phyloP scores from a whole-genome alignment of 2,329 filamentous ascomycete genomes.

The Aspergillus sclerotialis region DNA sequence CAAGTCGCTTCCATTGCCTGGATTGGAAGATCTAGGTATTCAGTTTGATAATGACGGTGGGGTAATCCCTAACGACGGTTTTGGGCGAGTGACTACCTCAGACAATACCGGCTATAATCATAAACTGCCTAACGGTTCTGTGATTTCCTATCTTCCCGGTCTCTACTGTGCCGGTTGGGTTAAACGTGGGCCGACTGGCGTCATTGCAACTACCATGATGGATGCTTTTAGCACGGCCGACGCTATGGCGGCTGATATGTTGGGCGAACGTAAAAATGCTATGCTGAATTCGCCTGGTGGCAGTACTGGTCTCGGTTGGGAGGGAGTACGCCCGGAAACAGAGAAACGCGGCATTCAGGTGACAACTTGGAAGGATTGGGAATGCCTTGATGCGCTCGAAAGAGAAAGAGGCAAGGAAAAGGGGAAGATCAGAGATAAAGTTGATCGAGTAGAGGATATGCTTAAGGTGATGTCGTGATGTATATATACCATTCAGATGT shows the following conservation, averaged over 20 bases:
- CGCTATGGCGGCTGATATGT: constrained; percentile 73
- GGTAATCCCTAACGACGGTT: constrained; percentile 73
- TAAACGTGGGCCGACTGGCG: constrained; percentile 86
- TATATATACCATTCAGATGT: constrained; percentile 2
- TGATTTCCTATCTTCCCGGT: constrained; percentile 54
- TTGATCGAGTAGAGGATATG: constrained; percentile 53
- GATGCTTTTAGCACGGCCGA: constrained; percentile 90
- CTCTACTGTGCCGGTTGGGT: constrained; percentile 96
- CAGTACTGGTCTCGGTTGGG: constrained; percentile 60
- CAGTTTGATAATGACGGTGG: constrained; percentile 70
- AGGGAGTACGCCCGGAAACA: constrained; percentile 60
- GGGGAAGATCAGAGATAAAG: constrained; percentile 74
- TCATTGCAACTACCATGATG: constrained; percentile 92
- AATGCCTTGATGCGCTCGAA: constrained; percentile 74
- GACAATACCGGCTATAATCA: constrained; percentile 13
- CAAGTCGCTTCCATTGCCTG: constrained; percentile 69
- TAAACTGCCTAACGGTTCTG: constrained; percentile 26
- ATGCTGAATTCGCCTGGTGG: constrained; percentile 42
- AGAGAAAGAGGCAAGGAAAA: constrained; percentile 54
- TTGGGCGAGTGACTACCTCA: constrained; percentile 60
- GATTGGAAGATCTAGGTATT: constrained; percentile 65
- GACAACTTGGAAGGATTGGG: constrained; percentile 81
- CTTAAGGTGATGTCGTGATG: constrained; percentile 33
- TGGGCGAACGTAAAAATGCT: constrained; percentile 16
- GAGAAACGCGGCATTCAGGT: constrained; percentile 50